Base-by-base conservation (phyloP, 768 basidiomycete genomes). In the Fomitopsis pulvina region DNA sequence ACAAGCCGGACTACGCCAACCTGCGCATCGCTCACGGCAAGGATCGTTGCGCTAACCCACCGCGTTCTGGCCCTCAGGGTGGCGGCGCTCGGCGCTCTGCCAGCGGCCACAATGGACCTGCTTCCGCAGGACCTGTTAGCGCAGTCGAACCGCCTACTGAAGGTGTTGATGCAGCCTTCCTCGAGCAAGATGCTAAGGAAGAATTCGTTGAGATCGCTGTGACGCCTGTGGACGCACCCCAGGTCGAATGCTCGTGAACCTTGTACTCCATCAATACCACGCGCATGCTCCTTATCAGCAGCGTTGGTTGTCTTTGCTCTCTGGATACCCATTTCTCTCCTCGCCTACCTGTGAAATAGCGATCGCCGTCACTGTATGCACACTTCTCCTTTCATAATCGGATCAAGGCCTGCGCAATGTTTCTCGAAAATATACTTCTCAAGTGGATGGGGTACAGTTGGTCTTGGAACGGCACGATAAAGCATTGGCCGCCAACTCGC, bases 21-120 rank as follows among this genome's bases (percentile, higher is more conserved):
- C 70, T 97, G 57, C 85, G 92, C 34, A 89, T 99, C 51, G 86
- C 92, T 14, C 93, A 94, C 67, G 93, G 94, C 52, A 97, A 96
- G 65, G 93, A 96, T 62, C 80, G 93, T 29, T 97, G 93, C 66
- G 94, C 92, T 26, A 94, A 94, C 67, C 85, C 91, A 28, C 92
- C 91, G 9, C 79, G 90, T 44, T 85, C 86, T 4, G 87, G 87
- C 27, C 85, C 85, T 14, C 86, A 87, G 62, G 87, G 86, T 48
- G 81, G 74, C 1, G 69, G 71, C 3, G 75, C 77, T 22, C 68
- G 71, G 7, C 74, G 79, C 53, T 58, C 66, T 32, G 73, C 82
- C 20, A 70, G 71, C 14, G 72, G 73, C 30, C 71, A 72, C 10
- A 71, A 73, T 39, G 65, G 67, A 11, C 54, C 63, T 25, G 52